These are phyloP conservation scores for Debaryomycetaceae sp. DNA, from an alignment of 1,139 yeast species.

Conservation along the genomic window DNA sequence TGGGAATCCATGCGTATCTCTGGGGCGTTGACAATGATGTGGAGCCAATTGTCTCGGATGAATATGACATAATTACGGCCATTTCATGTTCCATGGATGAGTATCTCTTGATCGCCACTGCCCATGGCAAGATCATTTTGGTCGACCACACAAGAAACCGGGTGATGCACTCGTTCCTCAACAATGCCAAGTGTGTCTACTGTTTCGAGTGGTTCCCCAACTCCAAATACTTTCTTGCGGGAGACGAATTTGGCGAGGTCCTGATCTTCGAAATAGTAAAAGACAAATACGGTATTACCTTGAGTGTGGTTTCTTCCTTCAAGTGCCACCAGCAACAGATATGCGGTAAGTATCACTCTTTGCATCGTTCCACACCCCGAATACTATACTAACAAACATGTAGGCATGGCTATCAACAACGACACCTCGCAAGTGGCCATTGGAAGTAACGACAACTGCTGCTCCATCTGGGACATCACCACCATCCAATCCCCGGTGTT, in stretches of 20 bases:
- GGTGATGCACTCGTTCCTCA: slow-evolving; percentile 8
- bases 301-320: slow-evolving; percentile 22
- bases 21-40: slow-evolving; percentile 64
- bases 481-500: slow-evolving; percentile 39
- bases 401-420: slow-evolving; percentile 53
- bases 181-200: slow-evolving; percentile 43
- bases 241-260: slow-evolving; percentile 69
- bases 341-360: slow-evolving; percentile 47
- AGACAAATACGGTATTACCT: slow-evolving; percentile 7
- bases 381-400: slow-evolving; percentile 4
- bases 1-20: slow-evolving; percentile 56
- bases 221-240: slow-evolving; percentile 48
- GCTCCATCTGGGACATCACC: slow-evolving; percentile 63
- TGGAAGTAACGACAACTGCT: slow-evolving; percentile 73
- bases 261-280: slow-evolving; percentile 35
- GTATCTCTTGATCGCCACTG: slow-evolving; percentile 53
- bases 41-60: slow-evolving; percentile 16
- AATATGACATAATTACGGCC: slow-evolving; percentile 50
- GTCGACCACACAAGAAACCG: slow-evolving; percentile 16
- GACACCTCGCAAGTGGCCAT: slow-evolving; percentile 53
- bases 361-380: not conserved
- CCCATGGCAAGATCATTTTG: slow-evolving; percentile 24
- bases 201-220: slow-evolving; percentile 62
- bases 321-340: slow-evolving; percentile 62
- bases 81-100: slow-evolving; percentile 52